Evolutionary conservation across 208 protist genomes (phyloP), one percentile per base, ranked within the genome.

Genomic region (Balamuthia mandrillaris): DNA sequence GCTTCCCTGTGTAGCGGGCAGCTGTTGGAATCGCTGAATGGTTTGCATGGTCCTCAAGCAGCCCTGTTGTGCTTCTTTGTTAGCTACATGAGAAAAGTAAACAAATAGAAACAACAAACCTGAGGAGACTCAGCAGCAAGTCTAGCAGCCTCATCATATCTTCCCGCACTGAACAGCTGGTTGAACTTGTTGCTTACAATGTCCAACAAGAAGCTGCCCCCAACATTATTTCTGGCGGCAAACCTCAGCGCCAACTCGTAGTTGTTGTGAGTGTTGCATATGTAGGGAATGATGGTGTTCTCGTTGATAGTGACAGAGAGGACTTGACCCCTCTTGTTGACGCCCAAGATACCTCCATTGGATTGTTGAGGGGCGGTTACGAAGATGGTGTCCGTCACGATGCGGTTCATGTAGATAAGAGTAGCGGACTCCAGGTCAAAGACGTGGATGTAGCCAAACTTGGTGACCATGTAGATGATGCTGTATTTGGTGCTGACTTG

Each of bases 121-220:
- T 56, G 18, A n/a, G 49, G 97, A 0, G 98, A 96, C 18, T 95
- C 89, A 29, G 97, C 92, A 83, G 97, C 98, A 52, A 98, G 90
- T 81, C 95, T 94, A 35, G 98, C 95, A 14, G 99, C 98, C 58
- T 96, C 96, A 78, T 97, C 93, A 56, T 97, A 94, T 45, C 98
- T 91, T 12, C 94, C 94, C 68, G 72, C 85, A 61, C 92, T 91
- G 79, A 99, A 94, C 63, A 95, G 91, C 77, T 95, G 90, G 29
- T 99, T 95, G 82, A 99, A 98, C 89, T 99, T 95, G 41, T 88
- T 84, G 6, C 88, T 78, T 88, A 99, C 99, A 29, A 99, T 92
- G 42, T 98, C 95, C 74, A 99, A 97, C n/a, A n/a, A n/a, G n/a
- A n/a, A n/a, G 37, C 98, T 98, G 65, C 98, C 98, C 60, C 95